Conservation (phyloP, 805 yeast genomes). For the Pichia californica region DNA sequence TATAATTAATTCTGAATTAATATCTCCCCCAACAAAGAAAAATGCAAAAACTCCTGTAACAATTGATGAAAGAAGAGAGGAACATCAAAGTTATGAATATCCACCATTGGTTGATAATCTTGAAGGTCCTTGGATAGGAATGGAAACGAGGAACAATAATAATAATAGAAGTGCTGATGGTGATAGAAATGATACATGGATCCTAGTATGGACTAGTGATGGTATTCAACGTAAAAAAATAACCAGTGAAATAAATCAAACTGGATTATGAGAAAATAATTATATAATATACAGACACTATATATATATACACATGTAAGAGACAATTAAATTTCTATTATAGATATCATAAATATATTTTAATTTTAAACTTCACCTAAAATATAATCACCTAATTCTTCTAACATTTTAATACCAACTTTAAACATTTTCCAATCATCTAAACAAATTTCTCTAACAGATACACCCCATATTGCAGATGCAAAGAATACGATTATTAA, state of each 20-base stretch:
- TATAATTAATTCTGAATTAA: not conserved
- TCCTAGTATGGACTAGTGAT: conserved; percentile 37
- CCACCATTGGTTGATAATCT: conserved; percentile 63
- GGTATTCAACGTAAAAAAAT: conserved; percentile 18
- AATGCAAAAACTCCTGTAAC: conserved; percentile 35
- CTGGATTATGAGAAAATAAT: too few relatives aligned
- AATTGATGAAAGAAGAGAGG: conserved; percentile 72
- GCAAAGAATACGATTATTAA: conserved; percentile 20
- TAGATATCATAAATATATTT: too few relatives aligned
- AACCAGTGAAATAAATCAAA: not conserved
- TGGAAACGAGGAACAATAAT: conserved; percentile 47
- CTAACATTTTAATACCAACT: conserved; percentile 16
- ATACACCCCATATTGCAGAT: conserved; percentile 16
- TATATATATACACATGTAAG: too few relatives aligned
- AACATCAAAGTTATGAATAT: conserved; percentile 65
- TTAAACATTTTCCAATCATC: conserved; percentile 26
- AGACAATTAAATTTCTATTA: too few relatives aligned
- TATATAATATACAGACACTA: too few relatives aligned
- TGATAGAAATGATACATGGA: conserved; percentile 12
- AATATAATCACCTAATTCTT: conserved; percentile 16
- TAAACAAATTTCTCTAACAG: conserved; percentile 14
- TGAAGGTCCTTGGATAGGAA: conserved; percentile 82
- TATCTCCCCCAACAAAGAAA: not conserved
- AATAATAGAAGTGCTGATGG: not conserved
- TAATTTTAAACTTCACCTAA: conserved; percentile 3